Percentiles rank a stretch among this genome's conserved stretches.
Conservation (phyloP, 306 rosid species). For the Malus fusca region DNA sequence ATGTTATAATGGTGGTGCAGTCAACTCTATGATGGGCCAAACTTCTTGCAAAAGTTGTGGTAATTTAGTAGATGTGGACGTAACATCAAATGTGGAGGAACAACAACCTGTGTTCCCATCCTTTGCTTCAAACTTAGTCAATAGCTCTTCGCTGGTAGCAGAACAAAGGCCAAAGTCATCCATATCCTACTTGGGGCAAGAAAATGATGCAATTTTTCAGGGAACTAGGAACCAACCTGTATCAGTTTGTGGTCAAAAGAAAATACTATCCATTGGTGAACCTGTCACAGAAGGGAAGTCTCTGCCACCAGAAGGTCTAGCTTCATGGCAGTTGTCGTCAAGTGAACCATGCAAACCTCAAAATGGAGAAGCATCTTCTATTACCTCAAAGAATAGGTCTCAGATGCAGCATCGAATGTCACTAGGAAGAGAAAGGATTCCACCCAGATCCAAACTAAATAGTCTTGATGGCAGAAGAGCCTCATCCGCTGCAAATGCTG, state of each 20-base stretch:
- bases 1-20: constrained; percentile 20
- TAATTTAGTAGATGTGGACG: constrained; percentile 39
- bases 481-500: constrained; percentile 36
- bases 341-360: constrained; percentile 26
- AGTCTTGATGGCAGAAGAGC: constrained; percentile 39
- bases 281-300: constrained; percentile 26
- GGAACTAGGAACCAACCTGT: constrained; percentile 23
- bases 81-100: constrained; percentile 28
- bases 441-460: constrained; percentile 35
- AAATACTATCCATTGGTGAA: constrained; percentile 16
- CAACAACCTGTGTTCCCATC: constrained; percentile 23
- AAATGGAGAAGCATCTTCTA: constrained; percentile 33
- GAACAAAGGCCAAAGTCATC: constrained; percentile 27
- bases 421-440: constrained; percentile 26
- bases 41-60: constrained; percentile 66
- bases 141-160: constrained; percentile 28
- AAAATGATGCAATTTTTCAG: constrained; percentile 30
- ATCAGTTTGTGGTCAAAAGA: constrained; percentile 27
- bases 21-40: constrained; percentile 37
- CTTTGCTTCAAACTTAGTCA: constrained; percentile 25
- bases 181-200: constrained; percentile 28
- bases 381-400: constrained; percentile 28
- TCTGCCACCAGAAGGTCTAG: constrained; percentile 25
- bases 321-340: constrained; percentile 34
- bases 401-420: constrained; percentile 39